Percentiles rank a stretch among this genome's conserved stretches.
These are phyloP conservation scores for Metarhizium rileyi DNA, from an alignment of 2,329 filamentous ascomycete genomes.

Conservation along the genomic window DNA sequence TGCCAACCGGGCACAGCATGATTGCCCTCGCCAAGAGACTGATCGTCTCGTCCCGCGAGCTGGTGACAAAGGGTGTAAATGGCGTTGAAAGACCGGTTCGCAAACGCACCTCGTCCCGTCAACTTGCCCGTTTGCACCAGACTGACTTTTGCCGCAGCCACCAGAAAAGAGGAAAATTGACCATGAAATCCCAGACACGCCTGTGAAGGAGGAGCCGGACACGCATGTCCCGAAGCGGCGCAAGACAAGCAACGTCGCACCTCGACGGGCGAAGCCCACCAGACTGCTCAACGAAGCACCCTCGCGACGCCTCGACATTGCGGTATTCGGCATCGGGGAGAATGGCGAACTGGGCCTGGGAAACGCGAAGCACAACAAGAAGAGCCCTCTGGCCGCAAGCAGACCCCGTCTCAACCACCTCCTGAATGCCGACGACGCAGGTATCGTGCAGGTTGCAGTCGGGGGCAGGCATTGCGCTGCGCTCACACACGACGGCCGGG, in stretches of 20 bases:
- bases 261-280: background rate
- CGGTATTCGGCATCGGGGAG: conserved; percentile 10
- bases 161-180: background rate
- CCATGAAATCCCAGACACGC: background rate
- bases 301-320: conserved; percentile 3
- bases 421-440: conserved; percentile 35
- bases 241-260: background rate
- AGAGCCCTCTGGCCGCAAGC: conserved; percentile 1
- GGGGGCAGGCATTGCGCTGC: conserved; percentile 56
- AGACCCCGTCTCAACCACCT: conserved; percentile 36
- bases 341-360: conserved; percentile 12
- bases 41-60: background rate
- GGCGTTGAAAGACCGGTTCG: background rate
- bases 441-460: conserved; percentile 49
- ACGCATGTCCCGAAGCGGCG: background rate
- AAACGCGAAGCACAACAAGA: background rate
- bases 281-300: conserved; percentile 2
- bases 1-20: background rate
- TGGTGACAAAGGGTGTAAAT: background rate
- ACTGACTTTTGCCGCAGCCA: background rate
- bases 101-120: too few species aligned
- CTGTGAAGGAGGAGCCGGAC: background rate
- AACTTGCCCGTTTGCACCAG: too few species aligned
- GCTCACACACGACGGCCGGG: conserved; percentile 51
- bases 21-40: background rate